Conservation (phyloP, 192 early-diverging fungal species). For the Podila clonocystis region DNA sequence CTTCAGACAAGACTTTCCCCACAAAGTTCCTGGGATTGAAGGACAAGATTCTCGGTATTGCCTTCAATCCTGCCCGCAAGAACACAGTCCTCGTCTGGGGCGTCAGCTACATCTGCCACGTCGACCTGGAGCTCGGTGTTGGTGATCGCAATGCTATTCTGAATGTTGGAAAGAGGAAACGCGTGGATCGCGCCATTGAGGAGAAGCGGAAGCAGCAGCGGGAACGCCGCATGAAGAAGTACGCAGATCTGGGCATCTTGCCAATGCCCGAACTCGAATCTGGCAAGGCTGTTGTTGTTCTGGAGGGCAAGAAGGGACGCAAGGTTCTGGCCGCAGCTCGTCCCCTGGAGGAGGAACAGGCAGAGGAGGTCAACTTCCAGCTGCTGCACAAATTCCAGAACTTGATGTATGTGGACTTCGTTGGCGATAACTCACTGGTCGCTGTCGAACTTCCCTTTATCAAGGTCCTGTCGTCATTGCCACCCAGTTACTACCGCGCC, state of each 20-base stretch:
- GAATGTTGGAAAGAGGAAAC: slow-evolving; percentile 68
- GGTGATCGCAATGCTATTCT: slow-evolving; percentile 64
- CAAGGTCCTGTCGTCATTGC: slow-evolving; percentile 80
- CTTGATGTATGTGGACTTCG: slow-evolving; percentile 81
- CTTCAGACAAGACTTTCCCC: slow-evolving; percentile 70
- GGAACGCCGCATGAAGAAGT: slow-evolving; percentile 58
- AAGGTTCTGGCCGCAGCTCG: slow-evolving; percentile 20
- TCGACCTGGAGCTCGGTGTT: slow-evolving; percentile 74
- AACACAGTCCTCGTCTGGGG: slow-evolving; percentile 76
- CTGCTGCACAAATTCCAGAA: slow-evolving; percentile 86
- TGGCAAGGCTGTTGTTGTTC: slow-evolving; percentile 49
- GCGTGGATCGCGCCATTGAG: slow-evolving; percentile 56
- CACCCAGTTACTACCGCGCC: slow-evolving; percentile 84
- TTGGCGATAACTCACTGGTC: slow-evolving; percentile 78
- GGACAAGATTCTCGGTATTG: slow-evolving; percentile 79
- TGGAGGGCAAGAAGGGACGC: slow-evolving; percentile 35
- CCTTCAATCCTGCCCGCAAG: slow-evolving; percentile 72
- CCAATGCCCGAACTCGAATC: slow-evolving; percentile 41
- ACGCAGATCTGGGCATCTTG: slow-evolving; percentile 36
- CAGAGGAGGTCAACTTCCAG: slow-evolving; percentile 68
- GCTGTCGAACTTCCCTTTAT: slow-evolving; percentile 91
- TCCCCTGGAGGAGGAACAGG: slow-evolving; percentile 58
- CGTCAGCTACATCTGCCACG: slow-evolving; percentile 71
- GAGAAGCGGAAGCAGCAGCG: slow-evolving; percentile 51
- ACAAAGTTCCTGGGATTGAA: slow-evolving; percentile 65